phyloP scores from a whole-genome alignment of 148 eudicot species.

The Dianthus caryophyllus region DNA sequence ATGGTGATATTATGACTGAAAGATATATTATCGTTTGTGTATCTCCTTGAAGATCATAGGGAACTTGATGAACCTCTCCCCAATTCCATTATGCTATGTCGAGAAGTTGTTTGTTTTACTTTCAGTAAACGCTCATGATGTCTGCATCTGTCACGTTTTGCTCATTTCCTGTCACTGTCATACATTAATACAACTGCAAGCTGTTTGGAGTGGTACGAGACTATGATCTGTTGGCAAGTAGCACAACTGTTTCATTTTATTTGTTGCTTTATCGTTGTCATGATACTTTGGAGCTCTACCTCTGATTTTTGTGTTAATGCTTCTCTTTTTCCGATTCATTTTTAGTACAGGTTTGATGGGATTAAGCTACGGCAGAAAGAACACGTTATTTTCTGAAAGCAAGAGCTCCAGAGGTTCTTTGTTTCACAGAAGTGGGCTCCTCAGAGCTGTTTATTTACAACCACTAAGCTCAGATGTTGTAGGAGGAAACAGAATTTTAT shows the following conservation, averaged over 20 bases:
- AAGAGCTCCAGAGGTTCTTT: slow-evolving; percentile 16
- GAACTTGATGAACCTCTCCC: background rate
- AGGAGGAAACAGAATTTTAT: background rate
- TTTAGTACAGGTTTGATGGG: slow-evolving; percentile 13
- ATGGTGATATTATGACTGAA: background rate
- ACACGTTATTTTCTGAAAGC: slow-evolving; percentile 16
- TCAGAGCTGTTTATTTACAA: background rate
- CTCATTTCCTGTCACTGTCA: background rate
- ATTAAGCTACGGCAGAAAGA: slow-evolving; percentile 19
- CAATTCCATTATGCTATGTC: background rate
- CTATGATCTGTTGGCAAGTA: background rate
- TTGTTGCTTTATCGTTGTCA: background rate
- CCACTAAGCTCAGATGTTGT: slow-evolving; percentile 2
- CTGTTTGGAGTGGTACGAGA: background rate
- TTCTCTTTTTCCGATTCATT: background rate
- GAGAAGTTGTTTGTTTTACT: background rate
- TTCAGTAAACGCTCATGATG: background rate
- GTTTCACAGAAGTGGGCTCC: slow-evolving; percentile 11
- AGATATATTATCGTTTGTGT: background rate
- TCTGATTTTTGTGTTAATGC: slow-evolving; percentile 1
- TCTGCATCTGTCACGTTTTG: background rate
- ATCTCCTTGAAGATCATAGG: background rate
- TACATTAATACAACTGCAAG: background rate
- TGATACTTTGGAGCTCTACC: background rate
- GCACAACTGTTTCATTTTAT: background rate